Evolutionary conservation across 75 land plant genomes (phyloP), one percentile per base, ranked within the genome.

Genomic region (Ceratopteris richardii): DNA sequence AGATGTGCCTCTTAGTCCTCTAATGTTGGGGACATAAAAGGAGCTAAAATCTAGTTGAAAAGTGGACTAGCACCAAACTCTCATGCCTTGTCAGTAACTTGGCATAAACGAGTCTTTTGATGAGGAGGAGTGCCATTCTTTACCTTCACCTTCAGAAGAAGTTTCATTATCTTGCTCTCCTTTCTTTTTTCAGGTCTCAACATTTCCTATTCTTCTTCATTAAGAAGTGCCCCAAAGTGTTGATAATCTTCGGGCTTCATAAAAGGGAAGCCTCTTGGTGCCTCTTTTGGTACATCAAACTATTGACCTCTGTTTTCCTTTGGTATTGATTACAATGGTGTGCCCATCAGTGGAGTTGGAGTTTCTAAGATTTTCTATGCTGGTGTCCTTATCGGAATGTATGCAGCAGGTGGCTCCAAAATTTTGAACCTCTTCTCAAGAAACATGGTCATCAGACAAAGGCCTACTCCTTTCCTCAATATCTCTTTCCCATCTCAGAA

Each of bases 121-220:
- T 92, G 97, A 0, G 97, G 90, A 20, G 97, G 97, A 3, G 97
- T 92, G 7, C 97, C 97, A 67, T 92, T 92, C 73, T 90, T 90
- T n/a, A n/a, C n/a, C 74, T 92, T 92, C 17, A 92, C 97, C 78
- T 92, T 92, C 22, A 93, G 80, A 57, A 93, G 52, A 0, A 93
- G 80, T 76, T 93, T 93, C 98, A 93, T 88, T 28, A 93, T 93
- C 63, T 93, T 93, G 54, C 98, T 61, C 70, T 93, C 98, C 56
- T 93, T 93, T 72, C 87, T 94, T 52, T 85, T 90, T 19, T 89
- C 98, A 4, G 91, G 87, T 1, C 87, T 76, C 68, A 93, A 73
- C 65, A 89, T 84, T 44, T 93, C 96, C 63, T 93, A 90, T 48
- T 93, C 78, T 1, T 85, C 95, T 60, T 93, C 96, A 67, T 79